Percentiles rank a stretch among this genome's conserved stretches.
Evolutionary conservation across 2,329 filamentous ascomycete genomes (phyloP).

Genomic region (Talaromyces amestolkiae): DNA sequence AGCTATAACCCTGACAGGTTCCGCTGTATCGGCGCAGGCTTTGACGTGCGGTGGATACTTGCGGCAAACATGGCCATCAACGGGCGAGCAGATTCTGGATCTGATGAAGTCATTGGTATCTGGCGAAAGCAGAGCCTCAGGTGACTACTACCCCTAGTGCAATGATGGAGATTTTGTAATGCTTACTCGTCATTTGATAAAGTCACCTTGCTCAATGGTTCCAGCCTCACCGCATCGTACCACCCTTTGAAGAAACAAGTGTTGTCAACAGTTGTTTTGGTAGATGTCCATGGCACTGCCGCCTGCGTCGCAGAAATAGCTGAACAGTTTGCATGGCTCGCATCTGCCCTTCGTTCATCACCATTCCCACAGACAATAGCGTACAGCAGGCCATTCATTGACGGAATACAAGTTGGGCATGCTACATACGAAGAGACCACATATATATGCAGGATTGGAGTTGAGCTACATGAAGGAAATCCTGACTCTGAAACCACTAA

Average conservation of each 20-base stretch:
- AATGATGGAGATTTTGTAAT: background rate
- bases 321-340: constrained; percentile 39
- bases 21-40: constrained; percentile 25
- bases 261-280: background rate
- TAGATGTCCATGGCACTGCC: constrained; percentile 12
- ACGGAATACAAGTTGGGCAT: background rate
- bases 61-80: constrained; percentile 24
- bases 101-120: constrained; percentile 5
- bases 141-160: background rate
- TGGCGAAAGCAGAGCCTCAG: background rate
- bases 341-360: constrained; percentile 31
- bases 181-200: background rate
- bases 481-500: background rate
- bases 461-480: background rate
- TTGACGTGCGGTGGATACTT: constrained; percentile 26
- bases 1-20: constrained; percentile 21
- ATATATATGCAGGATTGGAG: constrained; percentile 10
- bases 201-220: constrained; percentile 1
- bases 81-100: constrained; percentile 14
- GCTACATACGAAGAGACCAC: background rate
- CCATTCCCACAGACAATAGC: constrained; percentile 18
- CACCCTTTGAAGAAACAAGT: background rate
- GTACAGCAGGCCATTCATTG: constrained; percentile 21
- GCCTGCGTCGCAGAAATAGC: constrained; percentile 33
- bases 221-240: background rate